phyloP scores from a whole-genome alignment of 257 asterid genomes.

The Thymus mandschuricus region DNA sequence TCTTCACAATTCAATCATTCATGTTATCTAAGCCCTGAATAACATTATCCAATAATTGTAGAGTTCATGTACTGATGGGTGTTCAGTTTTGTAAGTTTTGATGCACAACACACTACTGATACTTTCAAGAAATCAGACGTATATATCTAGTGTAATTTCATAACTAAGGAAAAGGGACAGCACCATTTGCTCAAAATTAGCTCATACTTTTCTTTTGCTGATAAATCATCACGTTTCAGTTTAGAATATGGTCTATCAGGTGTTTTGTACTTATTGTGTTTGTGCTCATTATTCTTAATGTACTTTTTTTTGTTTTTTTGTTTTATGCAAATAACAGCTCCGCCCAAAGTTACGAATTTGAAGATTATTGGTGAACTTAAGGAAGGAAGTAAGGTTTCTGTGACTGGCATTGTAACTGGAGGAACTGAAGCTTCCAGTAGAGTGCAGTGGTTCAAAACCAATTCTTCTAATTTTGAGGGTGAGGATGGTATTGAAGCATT shows the following conservation, averaged over 20 bases:
- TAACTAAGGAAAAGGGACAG: background rate
- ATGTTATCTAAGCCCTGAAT: background rate
- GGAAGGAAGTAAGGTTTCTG: slow-evolving; percentile 96
- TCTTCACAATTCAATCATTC: slow-evolving; percentile 1
- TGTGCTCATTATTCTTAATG: slow-evolving; percentile 24
- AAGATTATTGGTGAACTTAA: slow-evolving; percentile 92
- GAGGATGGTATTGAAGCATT: slow-evolving; percentile 82
- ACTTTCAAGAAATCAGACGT: background rate
- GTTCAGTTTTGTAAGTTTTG: background rate
- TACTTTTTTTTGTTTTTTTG: slow-evolving; percentile 14
- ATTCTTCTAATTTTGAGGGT: slow-evolving; percentile 62
- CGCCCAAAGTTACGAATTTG: slow-evolving; percentile 78
- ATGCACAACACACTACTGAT: background rate
- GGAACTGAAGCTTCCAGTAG: slow-evolving; percentile 99
- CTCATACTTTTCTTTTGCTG: slow-evolving; percentile 2
- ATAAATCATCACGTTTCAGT: slow-evolving; percentile 18
- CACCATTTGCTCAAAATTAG: slow-evolving; percentile 3
- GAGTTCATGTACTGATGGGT: background rate
- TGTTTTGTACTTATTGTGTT: slow-evolving; percentile 7
- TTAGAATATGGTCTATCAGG: background rate
- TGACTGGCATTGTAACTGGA: slow-evolving; percentile 89
- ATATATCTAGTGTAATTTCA: background rate
- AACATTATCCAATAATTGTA: background rate
- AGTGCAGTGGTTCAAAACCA: slow-evolving; percentile 97
- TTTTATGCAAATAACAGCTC: slow-evolving; percentile 60